A percentile compares a stretch with the other conserved stretches of the same genome.
phyloP scores from a whole-genome alignment of 176 grass and related monocot species.

The Miscanthus lutarioriparius region DNA sequence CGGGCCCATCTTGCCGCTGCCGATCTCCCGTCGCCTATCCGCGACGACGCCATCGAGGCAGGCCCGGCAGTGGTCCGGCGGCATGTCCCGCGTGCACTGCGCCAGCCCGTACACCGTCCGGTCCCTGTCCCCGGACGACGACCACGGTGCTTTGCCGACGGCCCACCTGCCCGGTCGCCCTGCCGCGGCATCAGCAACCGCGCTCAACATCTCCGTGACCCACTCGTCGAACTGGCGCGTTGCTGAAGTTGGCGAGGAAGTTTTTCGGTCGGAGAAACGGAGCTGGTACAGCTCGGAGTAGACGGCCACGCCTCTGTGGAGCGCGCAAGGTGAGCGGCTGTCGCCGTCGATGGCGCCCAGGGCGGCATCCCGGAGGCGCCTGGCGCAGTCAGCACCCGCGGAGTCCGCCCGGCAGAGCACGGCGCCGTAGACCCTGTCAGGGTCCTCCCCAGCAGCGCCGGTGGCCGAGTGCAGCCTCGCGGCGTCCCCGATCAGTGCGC shows the following conservation, averaged over 20 bases:
- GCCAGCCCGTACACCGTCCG: conserved; percentile 40
- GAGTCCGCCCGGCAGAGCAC: conserved; percentile 60
- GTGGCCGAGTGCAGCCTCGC: conserved; percentile 33
- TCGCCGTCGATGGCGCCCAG: background rate
- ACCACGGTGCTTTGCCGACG: conserved; percentile 1
- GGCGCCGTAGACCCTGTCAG: conserved; percentile 39
- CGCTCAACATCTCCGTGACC: conserved; percentile 7
- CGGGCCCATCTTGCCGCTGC: conserved; percentile 32
- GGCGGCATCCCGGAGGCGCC: background rate
- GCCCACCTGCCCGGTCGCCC: conserved; percentile 32
- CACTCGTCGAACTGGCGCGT: conserved; percentile 40
- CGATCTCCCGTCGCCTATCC: background rate
- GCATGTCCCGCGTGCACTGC: conserved; percentile 56
- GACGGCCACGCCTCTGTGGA: conserved; percentile 31
- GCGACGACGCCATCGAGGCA: conserved; percentile 31
- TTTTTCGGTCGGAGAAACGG: conserved; percentile 52
- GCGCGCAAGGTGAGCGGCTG: background rate
- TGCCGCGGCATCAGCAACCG: conserved; percentile 8
- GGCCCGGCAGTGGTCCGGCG: conserved; percentile 27
- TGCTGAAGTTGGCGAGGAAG: conserved; percentile 51
- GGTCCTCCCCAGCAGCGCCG: conserved; percentile 20
- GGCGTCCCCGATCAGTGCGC: background rate
- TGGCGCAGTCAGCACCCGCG: conserved; percentile 17
- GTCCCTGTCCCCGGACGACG: background rate
- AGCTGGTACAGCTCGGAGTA: conserved; percentile 52